phyloP scores from a whole-genome alignment of 768 basidiomycete genomes.

The Rhodotorula paludigena region DNA sequence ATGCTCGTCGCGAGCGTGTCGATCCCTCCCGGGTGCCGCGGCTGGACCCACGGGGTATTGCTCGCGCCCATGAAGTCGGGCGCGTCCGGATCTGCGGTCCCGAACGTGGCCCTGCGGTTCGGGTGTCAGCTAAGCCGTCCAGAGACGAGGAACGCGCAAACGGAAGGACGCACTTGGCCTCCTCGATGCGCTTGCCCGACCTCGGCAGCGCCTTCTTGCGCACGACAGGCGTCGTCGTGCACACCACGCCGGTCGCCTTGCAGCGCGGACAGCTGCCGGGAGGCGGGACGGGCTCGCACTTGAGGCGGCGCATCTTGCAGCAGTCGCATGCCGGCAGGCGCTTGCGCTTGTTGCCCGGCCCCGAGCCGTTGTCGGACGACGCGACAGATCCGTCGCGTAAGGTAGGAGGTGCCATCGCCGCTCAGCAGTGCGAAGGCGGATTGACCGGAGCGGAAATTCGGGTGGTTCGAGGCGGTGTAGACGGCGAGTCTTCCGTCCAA shows the following conservation, averaged over 20 bases:
- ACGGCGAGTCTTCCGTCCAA: no score
- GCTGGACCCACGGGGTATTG: slow-evolving; percentile 35
- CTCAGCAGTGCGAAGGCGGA: no score
- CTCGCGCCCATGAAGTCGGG: slow-evolving; percentile 20
- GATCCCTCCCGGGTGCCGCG: neutral
- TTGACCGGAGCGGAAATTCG: no score
- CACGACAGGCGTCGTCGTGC: slow-evolving; percentile 26
- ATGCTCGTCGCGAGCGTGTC: slow-evolving; percentile 3
- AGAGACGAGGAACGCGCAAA: neutral
- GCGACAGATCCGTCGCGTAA: no score
- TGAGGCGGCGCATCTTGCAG: slow-evolving; percentile 34
- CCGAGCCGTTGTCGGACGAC: no score
- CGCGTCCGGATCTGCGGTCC: slow-evolving; percentile 18
- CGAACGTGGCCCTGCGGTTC: slow-evolving; percentile 29
- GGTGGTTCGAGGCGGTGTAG: no score
- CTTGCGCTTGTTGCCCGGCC: slow-evolving; percentile 2
- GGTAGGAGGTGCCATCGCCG: no score
- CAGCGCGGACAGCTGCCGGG: slow-evolving; percentile 30
- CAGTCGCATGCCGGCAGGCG: slow-evolving; percentile 25
- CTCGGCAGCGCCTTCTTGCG: slow-evolving; percentile 31
- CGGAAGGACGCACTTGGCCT: slow-evolving; percentile 26
- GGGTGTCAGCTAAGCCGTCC: neutral
- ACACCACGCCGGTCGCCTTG: slow-evolving; percentile 36
- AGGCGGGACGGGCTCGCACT: slow-evolving; percentile 28
- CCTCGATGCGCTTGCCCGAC: slow-evolving; percentile 35